A percentile compares a stretch with the other conserved stretches of the same genome.
phyloP scores from a whole-genome alignment of 306 rosid genomes.

The Spatholobus suberectus region DNA sequence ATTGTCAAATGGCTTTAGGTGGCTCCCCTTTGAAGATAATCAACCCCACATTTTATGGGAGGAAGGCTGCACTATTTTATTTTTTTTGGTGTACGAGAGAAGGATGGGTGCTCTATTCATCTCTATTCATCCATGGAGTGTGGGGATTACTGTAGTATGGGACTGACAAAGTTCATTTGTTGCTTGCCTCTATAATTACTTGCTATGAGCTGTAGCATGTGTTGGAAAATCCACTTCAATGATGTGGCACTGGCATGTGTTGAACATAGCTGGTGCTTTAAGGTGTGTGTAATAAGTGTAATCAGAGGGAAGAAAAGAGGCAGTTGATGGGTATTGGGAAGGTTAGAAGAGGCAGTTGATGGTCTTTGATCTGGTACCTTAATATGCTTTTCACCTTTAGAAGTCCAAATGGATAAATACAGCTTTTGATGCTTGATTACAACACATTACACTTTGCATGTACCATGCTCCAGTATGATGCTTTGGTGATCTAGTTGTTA shows the following conservation, averaged over 20 bases:
- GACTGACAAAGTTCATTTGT: neutral
- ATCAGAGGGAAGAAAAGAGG: neutral
- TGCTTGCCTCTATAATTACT: slow-evolving; percentile 2
- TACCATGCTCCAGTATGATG: slow-evolving; percentile 19
- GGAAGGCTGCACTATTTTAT: neutral
- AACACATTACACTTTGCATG: neutral
- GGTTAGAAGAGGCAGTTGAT: neutral
- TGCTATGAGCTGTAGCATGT: neutral
- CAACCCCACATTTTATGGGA: neutral
- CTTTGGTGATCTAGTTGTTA: neutral
- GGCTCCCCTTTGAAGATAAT: neutral
- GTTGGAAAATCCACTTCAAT: slow-evolving; percentile 11
- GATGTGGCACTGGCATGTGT: slow-evolving; percentile 12
- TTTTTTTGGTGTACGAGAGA: neutral
- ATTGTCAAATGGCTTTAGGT: neutral
- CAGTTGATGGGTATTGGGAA: slow-evolving; percentile 19
- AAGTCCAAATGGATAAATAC: slow-evolving; percentile 18
- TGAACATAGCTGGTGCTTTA: slow-evolving; percentile 24
- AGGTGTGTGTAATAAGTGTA: slow-evolving; percentile 13
- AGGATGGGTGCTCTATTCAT: slow-evolving; percentile 8
- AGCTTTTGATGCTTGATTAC: slow-evolving; percentile 22
- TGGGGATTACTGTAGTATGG: neutral
- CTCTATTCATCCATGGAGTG: neutral
- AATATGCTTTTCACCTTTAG: slow-evolving; percentile 4
- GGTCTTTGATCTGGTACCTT: slow-evolving; percentile 6